Base-by-base conservation (phyloP, 208 protist genomes). In the Trypanosoma caninum region DNA sequence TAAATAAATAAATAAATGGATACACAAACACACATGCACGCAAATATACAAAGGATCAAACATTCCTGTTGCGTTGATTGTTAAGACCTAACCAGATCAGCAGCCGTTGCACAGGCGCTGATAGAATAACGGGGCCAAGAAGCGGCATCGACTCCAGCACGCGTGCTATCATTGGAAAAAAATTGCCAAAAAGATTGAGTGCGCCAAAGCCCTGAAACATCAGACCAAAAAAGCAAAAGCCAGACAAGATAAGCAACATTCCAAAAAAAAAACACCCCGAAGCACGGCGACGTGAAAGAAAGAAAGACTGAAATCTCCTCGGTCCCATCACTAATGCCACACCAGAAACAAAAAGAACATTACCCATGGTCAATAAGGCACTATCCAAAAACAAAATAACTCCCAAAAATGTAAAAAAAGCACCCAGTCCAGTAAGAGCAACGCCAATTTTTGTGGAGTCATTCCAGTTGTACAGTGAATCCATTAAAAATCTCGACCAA, bases 161-260 rank as follows among this genome's bases (percentile, higher is more conserved):
- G 16, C 90, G 87, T 22, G 73, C 80, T 20, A 92, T 53, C 64
- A 94, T 84, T 25, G 90, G 90, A 45, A 96, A 90, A 63, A 96
- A 96, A 64, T 96, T 93, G 20, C 90, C 90, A 57, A 96, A 96
- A 10, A 96, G 77, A 61, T 96, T 96, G 18, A 96, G 60, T 9
- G 79, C 79, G 16, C 90, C 87, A 66, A 96, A 94, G 47, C 82
- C 81, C 52, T 96, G 76, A 20, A 96, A 44, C 27, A 89, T 59
- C 20, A 96, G 74, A 3, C 90, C 90, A 34, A 94, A 27, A 33
- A 94, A 74, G 45, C 82, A 93, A 74, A 82, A 93, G 14, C 85
- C 78, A 0, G 80, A 59, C 22, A 96, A 40, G 20, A 96, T 87
- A 13, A 94, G 68, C 42, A 91, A 34, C 52, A 96, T 93, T 38